A percentile compares a stretch with the other conserved stretches of the same genome.
phyloP scores from a whole-genome alignment of 2,329 filamentous ascomycete genomes.

The Shiraia sp. region DNA sequence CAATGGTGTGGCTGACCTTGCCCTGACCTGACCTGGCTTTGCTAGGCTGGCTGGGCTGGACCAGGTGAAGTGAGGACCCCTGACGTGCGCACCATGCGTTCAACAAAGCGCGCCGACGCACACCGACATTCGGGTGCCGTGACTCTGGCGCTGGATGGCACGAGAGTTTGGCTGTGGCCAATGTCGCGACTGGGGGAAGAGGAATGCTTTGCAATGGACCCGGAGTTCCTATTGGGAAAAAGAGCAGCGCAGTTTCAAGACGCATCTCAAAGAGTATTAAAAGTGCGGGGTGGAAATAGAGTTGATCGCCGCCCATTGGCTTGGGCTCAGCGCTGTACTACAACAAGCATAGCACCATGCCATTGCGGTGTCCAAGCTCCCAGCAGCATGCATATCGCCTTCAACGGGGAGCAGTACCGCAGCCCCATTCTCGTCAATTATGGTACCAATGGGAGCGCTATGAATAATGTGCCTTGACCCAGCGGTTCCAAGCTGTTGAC shows the following conservation, averaged over 20 bases:
- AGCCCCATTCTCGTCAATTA: not conserved
- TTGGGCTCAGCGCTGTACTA: conserved; percentile 8
- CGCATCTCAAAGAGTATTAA: conserved; percentile 11
- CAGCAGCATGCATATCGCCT: conserved; percentile 8
- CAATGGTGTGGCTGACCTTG: not conserved
- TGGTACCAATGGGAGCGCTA: conserved; percentile 1
- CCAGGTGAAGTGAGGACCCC: conserved; percentile 4
- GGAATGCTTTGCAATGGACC: not conserved
- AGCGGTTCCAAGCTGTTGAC: conserved; percentile 8
- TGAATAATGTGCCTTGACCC: conserved; percentile 7
- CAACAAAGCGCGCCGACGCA: conserved; percentile 8
- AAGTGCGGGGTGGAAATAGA: conserved; percentile 17
- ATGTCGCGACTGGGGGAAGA: not conserved
- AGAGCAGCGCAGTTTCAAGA: not conserved
- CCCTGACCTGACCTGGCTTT: not conserved
- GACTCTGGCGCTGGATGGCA: not conserved
- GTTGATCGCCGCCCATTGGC: conserved; percentile 16
- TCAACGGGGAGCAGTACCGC: not conserved
- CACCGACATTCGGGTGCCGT: conserved; percentile 20
- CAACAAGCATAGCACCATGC: conserved; percentile 10
- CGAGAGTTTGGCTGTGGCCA: not conserved
- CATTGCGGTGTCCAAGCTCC: conserved; percentile 11
- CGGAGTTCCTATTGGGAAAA: not conserved
- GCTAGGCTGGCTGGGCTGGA: conserved; percentile 2
- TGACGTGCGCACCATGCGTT: conserved; percentile 14